These are phyloP conservation scores for Aethionema arabicum DNA, from an alignment of 345 rosid genomes.

Conservation along the genomic window DNA sequence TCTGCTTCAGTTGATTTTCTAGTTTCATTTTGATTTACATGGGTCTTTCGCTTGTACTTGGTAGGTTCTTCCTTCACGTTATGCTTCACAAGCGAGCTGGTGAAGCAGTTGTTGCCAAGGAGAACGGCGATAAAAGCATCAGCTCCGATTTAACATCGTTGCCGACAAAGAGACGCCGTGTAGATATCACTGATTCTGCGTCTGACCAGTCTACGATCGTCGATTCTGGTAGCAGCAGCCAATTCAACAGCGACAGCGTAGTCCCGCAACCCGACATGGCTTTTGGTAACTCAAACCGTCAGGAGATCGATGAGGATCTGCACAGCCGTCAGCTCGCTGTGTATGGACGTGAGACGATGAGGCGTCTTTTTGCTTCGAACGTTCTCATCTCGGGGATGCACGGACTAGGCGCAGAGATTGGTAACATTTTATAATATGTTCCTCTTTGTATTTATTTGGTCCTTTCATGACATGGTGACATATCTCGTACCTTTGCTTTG, in stretches of 20 bases:
- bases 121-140: conserved; percentile 36
- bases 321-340: conserved; percentile 99
- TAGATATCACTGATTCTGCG: conserved; percentile 36
- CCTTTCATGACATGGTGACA: not conserved
- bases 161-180: conserved; percentile 60
- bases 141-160: conserved; percentile 40
- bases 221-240: conserved; percentile 29
- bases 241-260: conserved; percentile 24
- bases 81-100: conserved; percentile 98
- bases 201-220: conserved; percentile 26
- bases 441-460: not conserved
- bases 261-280: conserved; percentile 55
- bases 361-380: conserved; percentile 85
- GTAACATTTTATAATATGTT: conserved; percentile 36
- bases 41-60: conserved; percentile 48
- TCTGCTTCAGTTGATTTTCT: not conserved
- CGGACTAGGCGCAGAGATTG: conserved; percentile 97
- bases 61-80: conserved; percentile 64
- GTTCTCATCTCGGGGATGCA: conserved; percentile 90
- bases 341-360: conserved; percentile 98
- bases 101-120: conserved; percentile 54
- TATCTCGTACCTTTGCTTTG: not conserved
- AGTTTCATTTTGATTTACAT: conserved; percentile 19
- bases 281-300: conserved; percentile 60
- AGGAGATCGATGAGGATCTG: conserved; percentile 95